phyloP scores from a whole-genome alignment of 306 rosid species.

The Acacia acuminata region DNA sequence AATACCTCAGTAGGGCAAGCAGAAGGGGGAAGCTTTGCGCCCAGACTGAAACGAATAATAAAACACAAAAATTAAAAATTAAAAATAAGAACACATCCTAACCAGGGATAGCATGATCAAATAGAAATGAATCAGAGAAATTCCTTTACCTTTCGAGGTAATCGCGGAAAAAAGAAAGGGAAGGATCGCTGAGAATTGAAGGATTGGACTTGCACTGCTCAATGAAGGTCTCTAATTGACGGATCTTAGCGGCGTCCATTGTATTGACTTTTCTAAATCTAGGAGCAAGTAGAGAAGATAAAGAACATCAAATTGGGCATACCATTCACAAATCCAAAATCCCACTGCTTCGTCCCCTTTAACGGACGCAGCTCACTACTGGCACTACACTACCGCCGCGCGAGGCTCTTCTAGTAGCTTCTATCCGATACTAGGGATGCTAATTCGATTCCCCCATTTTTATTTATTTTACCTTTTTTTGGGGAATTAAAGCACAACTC shows the following conservation, averaged over 20 bases:
- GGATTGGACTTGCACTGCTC: slow-evolving; percentile 81
- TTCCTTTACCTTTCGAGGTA: slow-evolving; percentile 64
- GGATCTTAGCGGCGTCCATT: slow-evolving; percentile 74
- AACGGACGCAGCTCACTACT: not conserved
- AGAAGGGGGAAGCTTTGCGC: slow-evolving; percentile 60
- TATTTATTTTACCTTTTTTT: no score
- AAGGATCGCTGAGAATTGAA: slow-evolving; percentile 70
- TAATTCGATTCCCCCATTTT: not conserved
- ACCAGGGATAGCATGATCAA: not conserved
- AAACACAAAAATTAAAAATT: not conserved
- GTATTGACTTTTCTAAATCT: not conserved
- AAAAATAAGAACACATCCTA: not conserved
- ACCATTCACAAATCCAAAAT: not conserved
- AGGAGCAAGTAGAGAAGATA: not conserved
- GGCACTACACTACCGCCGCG: not conserved
- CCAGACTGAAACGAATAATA: slow-evolving; percentile 52
- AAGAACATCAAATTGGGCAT: not conserved
- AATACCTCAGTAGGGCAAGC: slow-evolving; percentile 63
- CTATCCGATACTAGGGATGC: not conserved
- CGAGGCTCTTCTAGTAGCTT: slow-evolving; percentile 12
- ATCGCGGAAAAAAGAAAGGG: slow-evolving; percentile 92
- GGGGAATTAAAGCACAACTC: no score
- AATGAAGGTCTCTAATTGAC: slow-evolving; percentile 68
- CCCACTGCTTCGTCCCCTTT: not conserved
- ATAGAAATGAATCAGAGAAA: not conserved